These are phyloP conservation scores for Teratosphaeria destructans DNA, from an alignment of 2,329 filamentous ascomycete species.

Conservation along the genomic window DNA sequence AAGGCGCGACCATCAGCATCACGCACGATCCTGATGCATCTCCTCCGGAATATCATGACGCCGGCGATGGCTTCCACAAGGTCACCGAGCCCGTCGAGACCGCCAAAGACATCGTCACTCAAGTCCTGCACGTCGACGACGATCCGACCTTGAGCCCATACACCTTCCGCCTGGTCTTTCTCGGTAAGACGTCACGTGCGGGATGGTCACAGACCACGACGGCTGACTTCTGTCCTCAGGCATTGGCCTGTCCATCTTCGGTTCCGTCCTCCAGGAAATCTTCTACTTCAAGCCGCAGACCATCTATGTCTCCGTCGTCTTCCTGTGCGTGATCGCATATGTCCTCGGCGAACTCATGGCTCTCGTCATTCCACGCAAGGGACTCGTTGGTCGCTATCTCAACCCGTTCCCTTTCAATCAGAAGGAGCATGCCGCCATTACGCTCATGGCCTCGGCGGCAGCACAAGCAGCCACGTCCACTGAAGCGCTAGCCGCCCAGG, in stretches of 20 bases:
- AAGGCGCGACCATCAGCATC: conserved; percentile 1
- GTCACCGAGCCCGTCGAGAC: conserved; percentile 10
- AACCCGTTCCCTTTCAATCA: conserved; percentile 29
- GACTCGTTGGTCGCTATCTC: conserved; percentile 23
- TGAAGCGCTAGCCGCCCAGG: conserved; percentile 36
- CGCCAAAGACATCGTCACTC: conserved; percentile 24
- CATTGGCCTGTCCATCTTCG: conserved; percentile 18
- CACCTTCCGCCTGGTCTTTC: conserved; percentile 31
- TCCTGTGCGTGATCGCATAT: conserved; percentile 36
- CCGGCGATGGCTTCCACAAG: conserved; percentile 4
- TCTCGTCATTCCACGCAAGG: conserved; percentile 26
- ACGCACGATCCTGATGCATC: not conserved
- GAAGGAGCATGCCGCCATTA: conserved; percentile 29
- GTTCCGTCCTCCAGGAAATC: conserved; percentile 32
- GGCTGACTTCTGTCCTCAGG: not conserved
- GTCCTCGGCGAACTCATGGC: conserved; percentile 33
- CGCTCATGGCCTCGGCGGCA: conserved; percentile 36
- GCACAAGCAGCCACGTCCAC: conserved; percentile 24
- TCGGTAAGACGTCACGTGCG: conserved; percentile 18
- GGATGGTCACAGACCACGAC: not conserved
- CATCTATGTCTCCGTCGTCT: conserved; percentile 35
- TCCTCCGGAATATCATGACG: conserved; percentile 3
- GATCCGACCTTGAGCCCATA: conserved; percentile 26
- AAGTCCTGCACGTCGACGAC: conserved; percentile 27
- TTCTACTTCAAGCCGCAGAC: conserved; percentile 41